Percentiles rank a stretch among this genome's conserved stretches.
Evolutionary conservation across 306 rosid species (phyloP).

Genomic region (Vachellia pachyceras): DNA sequence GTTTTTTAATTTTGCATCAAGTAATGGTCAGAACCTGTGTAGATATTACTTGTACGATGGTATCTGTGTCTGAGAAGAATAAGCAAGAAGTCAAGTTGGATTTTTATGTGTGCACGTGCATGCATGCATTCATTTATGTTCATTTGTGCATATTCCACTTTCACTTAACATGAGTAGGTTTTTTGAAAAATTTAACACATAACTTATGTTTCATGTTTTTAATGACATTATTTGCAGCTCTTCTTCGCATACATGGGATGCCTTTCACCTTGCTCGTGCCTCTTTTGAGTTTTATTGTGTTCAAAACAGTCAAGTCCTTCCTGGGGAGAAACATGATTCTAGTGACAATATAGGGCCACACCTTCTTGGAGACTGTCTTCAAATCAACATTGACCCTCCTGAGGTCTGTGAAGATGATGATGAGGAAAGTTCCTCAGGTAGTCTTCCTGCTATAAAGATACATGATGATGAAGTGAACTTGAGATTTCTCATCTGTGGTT

Average conservation of each 20-base stretch:
- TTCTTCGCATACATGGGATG: conserved; percentile 96
- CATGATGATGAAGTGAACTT: conserved; percentile 84
- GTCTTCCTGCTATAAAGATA: conserved; percentile 84
- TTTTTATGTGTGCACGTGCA: background rate
- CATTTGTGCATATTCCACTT: background rate
- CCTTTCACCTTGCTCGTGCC: conserved; percentile 92
- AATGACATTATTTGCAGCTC: conserved; percentile 71
- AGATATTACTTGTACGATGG: background rate
- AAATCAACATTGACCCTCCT: conserved; percentile 74
- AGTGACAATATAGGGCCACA: conserved; percentile 69
- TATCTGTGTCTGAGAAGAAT: background rate
- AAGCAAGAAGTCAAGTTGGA: background rate
- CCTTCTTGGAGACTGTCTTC: conserved; percentile 75
- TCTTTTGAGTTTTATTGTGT: conserved; percentile 81
- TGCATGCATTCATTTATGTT: background rate
- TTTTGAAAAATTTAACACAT: conserved; percentile 32
- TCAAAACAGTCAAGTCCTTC: conserved; percentile 52
- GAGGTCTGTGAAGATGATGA: conserved; percentile 80
- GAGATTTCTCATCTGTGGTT: conserved; percentile 90
- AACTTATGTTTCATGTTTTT: conserved; percentile 39
- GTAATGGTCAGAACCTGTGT: conserved; percentile 17
- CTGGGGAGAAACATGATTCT: conserved; percentile 47
- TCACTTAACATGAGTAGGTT: background rate
- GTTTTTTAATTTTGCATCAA: conserved; percentile 14
- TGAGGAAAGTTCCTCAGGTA: conserved; percentile 67